These are phyloP conservation scores for Trametes sanguinea DNA, from an alignment of 768 basidiomycete species.

Conservation along the genomic window DNA sequence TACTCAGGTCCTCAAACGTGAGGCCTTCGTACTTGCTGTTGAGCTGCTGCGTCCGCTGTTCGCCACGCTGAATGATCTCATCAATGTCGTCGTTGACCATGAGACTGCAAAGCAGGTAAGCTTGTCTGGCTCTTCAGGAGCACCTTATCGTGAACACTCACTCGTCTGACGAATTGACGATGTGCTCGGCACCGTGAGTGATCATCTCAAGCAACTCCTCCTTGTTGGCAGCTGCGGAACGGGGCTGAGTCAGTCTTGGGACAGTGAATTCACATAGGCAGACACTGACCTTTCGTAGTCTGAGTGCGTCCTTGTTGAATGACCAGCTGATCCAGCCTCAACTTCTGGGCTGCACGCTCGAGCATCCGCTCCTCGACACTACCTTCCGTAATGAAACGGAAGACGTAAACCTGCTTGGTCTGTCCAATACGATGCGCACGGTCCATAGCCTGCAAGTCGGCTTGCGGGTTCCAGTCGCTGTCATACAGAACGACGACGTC, in stretches of 20 bases:
- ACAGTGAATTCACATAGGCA: no score
- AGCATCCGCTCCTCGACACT: conserved; percentile 96
- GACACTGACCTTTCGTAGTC: conserved; percentile 64
- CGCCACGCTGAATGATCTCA: conserved; percentile 87
- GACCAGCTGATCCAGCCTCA: conserved; percentile 92
- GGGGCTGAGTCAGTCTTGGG: no score
- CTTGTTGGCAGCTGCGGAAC: conserved; percentile 76
- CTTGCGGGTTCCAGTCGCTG: conserved; percentile 99
- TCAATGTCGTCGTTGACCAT: conserved; percentile 91
- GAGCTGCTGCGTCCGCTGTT: conserved; percentile 85
- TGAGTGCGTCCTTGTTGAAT: conserved; percentile 94
- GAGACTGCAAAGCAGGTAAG: conserved; percentile 43
- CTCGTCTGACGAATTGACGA: conserved; percentile 81
- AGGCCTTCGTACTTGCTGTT: conserved; percentile 91
- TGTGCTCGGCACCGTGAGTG: conserved; percentile 94
- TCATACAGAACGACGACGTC: conserved; percentile 96
- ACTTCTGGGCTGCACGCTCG: conserved; percentile 93
- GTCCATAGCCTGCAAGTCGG: conserved; percentile 98
- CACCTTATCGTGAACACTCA: conserved; percentile 38
- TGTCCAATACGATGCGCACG: conserved; percentile 96
- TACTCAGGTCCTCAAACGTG: conserved; percentile 92
- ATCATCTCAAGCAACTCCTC: conserved; percentile 99
- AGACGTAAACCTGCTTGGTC: conserved; percentile 97
- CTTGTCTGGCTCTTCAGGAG: no score
- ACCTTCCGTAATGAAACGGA: conserved; percentile 94